Evolutionary conservation across 768 basidiomycete genomes (phyloP).

Genomic region (Mycena albidolilacea): DNA sequence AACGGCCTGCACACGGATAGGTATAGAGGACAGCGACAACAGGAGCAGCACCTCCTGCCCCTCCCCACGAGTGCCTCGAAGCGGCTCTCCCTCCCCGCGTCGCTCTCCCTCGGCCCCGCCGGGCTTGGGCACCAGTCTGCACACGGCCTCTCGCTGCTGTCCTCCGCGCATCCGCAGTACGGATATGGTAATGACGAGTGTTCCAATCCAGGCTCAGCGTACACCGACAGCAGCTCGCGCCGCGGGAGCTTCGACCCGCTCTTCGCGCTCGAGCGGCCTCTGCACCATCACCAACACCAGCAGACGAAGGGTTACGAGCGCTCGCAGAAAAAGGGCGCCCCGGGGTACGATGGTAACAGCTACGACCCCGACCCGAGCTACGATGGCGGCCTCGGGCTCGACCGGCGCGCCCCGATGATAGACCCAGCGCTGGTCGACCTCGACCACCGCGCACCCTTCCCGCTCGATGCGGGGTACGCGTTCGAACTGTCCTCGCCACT

Average conservation of each 20-base stretch:
- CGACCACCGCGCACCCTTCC: not conserved
- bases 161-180: not conserved
- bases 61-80: not conserved
- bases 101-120: not conserved
- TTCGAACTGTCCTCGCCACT: not conserved
- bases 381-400: not conserved
- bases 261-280: not conserved
- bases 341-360: too few species aligned
- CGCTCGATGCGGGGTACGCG: constrained; percentile 2
- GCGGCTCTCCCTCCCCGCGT: not conserved
- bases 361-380: not conserved
- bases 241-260: not conserved
- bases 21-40: not conserved
- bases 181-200: too few species aligned
- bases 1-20: not conserved
- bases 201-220: not conserved
- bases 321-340: too few species aligned
- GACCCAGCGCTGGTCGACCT: too few species aligned
- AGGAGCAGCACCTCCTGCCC: not conserved
- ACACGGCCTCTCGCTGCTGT: not conserved
- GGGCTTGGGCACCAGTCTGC: not conserved
- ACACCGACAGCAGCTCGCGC: not conserved
- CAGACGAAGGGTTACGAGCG: too few species aligned
- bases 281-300: not conserved
- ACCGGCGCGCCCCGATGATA: not conserved